Percentiles rank a stretch among this genome's conserved stretches.
Conservation (phyloP, 352 stramenopile species). For the Globisporangium cystogenes region DNA sequence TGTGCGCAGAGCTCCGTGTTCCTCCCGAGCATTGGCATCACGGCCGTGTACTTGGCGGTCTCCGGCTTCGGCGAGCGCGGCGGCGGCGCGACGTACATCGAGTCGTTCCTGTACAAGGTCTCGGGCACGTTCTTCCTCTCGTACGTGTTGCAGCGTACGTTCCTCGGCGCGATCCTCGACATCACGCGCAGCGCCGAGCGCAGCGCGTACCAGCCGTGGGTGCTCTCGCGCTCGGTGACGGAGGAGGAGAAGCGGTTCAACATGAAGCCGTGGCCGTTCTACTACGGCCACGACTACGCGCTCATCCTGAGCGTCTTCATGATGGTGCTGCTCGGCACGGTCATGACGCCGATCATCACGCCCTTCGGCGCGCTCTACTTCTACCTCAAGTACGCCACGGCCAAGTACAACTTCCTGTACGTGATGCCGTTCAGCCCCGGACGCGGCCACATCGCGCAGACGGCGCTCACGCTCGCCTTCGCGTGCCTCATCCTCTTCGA, state of each 20-base stretch:
- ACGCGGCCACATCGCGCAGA: conserved; percentile 58
- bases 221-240: conserved; percentile 57
- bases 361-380: conserved; percentile 79
- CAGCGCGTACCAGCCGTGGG: conserved; percentile 64
- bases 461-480: conserved; percentile 56
- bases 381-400: conserved; percentile 63
- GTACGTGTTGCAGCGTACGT: conserved; percentile 77
- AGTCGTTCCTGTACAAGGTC: conserved; percentile 80
- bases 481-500: conserved; percentile 68
- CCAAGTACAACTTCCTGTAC: conserved; percentile 85
- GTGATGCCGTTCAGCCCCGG: conserved; percentile 65
- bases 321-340: conserved; percentile 64
- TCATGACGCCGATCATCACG: conserved; percentile 75
- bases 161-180: conserved; percentile 69
- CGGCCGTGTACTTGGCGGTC: conserved; percentile 68
- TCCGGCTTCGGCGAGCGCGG: conserved; percentile 45
- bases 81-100: conserved; percentile 52
- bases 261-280: conserved; percentile 47
- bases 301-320: conserved; percentile 75
- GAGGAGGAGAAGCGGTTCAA: conserved; percentile 41
- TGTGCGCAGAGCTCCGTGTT: conserved; percentile 81
- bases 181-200: conserved; percentile 61
- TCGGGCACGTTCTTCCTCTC: conserved; percentile 86
- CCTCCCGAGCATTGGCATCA: conserved; percentile 72
- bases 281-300: conserved; percentile 76